phyloP scores from a whole-genome alignment of 495 filamentous ascomycete genomes.

The Tuber indicum region DNA sequence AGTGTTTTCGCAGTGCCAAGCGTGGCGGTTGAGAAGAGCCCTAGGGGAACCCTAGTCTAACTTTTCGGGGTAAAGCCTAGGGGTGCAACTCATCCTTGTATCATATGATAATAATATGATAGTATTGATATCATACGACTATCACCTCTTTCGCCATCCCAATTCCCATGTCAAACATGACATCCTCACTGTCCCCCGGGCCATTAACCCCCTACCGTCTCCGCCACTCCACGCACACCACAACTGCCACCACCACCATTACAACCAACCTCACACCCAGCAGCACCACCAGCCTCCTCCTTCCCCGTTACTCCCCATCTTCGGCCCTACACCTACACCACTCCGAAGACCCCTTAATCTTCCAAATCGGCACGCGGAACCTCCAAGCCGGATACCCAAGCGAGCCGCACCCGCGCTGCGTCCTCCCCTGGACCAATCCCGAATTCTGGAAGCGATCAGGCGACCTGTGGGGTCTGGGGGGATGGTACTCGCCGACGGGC shows the following conservation, averaged over 20 bases:
- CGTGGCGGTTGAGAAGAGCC: background rate
- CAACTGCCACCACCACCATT: slow-evolving; percentile 15
- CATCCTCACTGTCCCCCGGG: slow-evolving; percentile 9
- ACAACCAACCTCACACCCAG: slow-evolving; percentile 12
- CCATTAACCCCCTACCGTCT: slow-evolving; percentile 12
- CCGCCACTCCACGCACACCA: slow-evolving; percentile 9
- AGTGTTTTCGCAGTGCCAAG: background rate
- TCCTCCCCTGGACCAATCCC: slow-evolving; percentile 62
- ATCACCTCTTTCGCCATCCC: background rate
- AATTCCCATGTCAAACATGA: slow-evolving; percentile 3
- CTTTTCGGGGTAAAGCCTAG: background rate
- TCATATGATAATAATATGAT: background rate
- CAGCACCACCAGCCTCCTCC: slow-evolving; percentile 53
- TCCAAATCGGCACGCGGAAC: slow-evolving; percentile 75
- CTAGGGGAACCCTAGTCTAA: background rate
- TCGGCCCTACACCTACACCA: slow-evolving; percentile 68
- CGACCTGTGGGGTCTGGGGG: slow-evolving; percentile 46
- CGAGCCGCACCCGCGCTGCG: slow-evolving; percentile 65
- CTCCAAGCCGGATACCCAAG: slow-evolving; percentile 80
- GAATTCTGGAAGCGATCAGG: slow-evolving; percentile 64
- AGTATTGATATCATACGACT: background rate
- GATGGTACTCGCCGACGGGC: background rate
- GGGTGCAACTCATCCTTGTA: background rate
- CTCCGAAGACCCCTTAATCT: slow-evolving; percentile 75
- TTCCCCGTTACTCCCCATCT: slow-evolving; percentile 57